Percentiles rank a stretch among this genome's conserved stretches.
phyloP scores from a whole-genome alignment of 164 flowering plant genomes.

The Macadamia tetraphylla region DNA sequence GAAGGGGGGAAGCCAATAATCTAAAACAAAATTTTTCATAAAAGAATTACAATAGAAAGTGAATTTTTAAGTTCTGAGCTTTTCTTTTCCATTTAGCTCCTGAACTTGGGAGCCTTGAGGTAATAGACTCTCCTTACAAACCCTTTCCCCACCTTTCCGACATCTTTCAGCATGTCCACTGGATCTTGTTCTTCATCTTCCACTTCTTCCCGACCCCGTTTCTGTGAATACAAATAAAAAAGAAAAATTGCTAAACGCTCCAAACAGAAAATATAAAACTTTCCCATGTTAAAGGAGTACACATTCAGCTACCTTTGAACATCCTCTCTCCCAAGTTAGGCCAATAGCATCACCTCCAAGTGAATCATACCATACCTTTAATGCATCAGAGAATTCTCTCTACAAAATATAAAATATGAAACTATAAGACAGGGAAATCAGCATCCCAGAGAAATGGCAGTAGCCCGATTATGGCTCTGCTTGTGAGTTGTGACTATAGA shows the following conservation, averaged over 20 bases:
- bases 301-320: constrained; percentile 48
- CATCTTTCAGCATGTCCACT: constrained; percentile 37
- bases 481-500: too few species aligned
- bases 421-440: not conserved
- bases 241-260: not conserved
- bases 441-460: not conserved
- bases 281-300: not conserved
- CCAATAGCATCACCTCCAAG: constrained; percentile 93
- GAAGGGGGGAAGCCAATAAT: too few species aligned
- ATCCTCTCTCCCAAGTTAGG: constrained; percentile 56
- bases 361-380: constrained; percentile 86
- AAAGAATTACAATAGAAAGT: not conserved
- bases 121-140: constrained; percentile 62
- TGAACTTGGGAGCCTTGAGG: constrained; percentile 57
- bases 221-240: constrained; percentile 34
- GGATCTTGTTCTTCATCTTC: constrained; percentile 35
- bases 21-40: not conserved
- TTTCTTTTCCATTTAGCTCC: constrained; percentile 1
- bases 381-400: constrained; percentile 48
- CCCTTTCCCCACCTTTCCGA: constrained; percentile 83
- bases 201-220: constrained; percentile 55
- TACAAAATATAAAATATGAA: constrained; percentile 20
- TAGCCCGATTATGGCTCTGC: too few species aligned
- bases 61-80: not conserved
- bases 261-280: not conserved